These are phyloP conservation scores for Plicaturopsis crispa DNA, from an alignment of 768 basidiomycete genomes.

Conservation along the genomic window DNA sequence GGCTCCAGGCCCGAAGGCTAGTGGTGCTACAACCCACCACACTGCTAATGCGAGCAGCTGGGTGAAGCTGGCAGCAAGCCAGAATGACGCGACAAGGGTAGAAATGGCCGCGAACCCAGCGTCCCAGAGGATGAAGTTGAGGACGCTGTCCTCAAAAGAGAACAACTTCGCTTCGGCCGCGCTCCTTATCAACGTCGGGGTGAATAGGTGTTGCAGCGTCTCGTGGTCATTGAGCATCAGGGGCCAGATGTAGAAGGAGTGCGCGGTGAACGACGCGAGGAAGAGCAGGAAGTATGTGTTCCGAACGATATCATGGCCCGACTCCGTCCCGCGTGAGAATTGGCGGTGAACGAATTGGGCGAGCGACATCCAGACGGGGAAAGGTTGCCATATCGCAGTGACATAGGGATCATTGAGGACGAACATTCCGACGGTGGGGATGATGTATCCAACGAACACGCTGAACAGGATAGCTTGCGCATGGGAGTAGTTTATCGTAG, in stretches of 20 bases:
- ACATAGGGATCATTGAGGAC: constrained; percentile 5
- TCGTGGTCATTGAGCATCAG: constrained; percentile 7
- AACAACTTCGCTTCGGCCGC: too few species aligned
- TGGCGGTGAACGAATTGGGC: constrained; percentile 9
- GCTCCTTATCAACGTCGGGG: constrained; percentile 10
- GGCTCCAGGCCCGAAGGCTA: constrained; percentile 18
- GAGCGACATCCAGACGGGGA: constrained; percentile 14
- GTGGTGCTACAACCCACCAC: constrained; percentile 12
- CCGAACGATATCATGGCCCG: constrained; percentile 15
- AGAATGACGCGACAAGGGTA: constrained; percentile 12
- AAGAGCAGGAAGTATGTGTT: constrained; percentile 11
- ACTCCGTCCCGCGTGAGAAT: constrained; percentile 11
- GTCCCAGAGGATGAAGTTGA: constrained; percentile 20
- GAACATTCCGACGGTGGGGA: constrained; percentile 18
- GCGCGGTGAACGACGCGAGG: constrained; percentile 10
- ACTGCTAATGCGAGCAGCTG: constrained; percentile 9
- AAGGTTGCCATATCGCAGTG: constrained; percentile 19
- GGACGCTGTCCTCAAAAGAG: too few species aligned
- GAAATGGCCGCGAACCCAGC: constrained; percentile 10
- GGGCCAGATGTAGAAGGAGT: constrained; percentile 15
- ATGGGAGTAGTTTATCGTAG: constrained; percentile 13
- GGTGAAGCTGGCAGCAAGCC: constrained; percentile 13
- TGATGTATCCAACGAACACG: constrained; percentile 14
- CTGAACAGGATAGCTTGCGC: constrained; percentile 20
- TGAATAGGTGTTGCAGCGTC: constrained; percentile 8